Evolutionary conservation across 257 asterid genomes (phyloP), one percentile per base, ranked within the genome.

Genomic region (Nemophila menziesii): DNA sequence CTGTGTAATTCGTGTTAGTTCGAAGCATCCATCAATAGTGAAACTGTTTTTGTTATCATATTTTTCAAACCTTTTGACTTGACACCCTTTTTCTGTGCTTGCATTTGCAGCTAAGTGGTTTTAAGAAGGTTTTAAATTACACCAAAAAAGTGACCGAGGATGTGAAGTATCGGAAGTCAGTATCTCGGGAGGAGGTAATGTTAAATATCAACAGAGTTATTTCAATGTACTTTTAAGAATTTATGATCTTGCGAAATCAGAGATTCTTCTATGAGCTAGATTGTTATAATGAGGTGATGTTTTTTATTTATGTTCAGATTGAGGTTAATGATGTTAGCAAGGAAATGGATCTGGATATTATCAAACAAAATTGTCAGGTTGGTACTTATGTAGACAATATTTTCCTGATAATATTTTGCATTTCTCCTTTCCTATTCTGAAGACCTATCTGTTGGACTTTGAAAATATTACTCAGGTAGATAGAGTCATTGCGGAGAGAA

Each of bases 291-390:
- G 33, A 24, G 33, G 33, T 24, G 33, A 24, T 34, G 16, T 3
- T 20, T 60, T 16, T 42, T 29, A 20, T 24, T 36, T 45, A 36
- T 52, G 27, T 55, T 66, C 22, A 90, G 99, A 85, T 85, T 56
- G 99, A 90, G 74, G 92, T 82, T 47, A 82, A 90, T 79, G 99
- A 90, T 64, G 99, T 90, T 56, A 79, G 93, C 83, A 90, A 85
- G 83, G 96, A 90, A 77, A 90, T 90, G 99, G 99, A 90, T 67
- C 67, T 90, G 82, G 99, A 90, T 67, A 90, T 90, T 53, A 85
- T 90, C 63, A 85, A 82, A 62, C 93, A 71, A 58, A 90, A 90
- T 65, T 76, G 86, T 49, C 96, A 72, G 96, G 96, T 82, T 56
- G 23, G 19, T 26, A 23, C 16, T 39, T 37, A 9, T 26, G 24